Evolutionary conservation across 2,329 filamentous ascomycete genomes (phyloP), one percentile per base, ranked within the genome.

Genomic region (Penicillium sumatraense): DNA sequence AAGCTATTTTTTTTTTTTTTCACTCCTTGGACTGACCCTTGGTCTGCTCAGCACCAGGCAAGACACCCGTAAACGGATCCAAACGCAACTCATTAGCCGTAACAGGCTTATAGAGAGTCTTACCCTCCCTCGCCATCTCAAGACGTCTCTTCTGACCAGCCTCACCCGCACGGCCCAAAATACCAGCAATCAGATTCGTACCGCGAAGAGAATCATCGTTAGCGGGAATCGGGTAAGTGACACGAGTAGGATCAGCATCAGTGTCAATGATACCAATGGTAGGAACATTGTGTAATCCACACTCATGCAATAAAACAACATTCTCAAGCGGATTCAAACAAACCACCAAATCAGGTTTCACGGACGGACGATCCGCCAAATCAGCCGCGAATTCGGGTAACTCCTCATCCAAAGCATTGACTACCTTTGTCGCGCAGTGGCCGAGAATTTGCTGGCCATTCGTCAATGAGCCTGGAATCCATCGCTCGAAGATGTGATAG

Each of bases 211-310:
- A 96, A 81, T 99, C 95, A 71, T 99, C 95, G 73, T 99, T 99
- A 48, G 91, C 91, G 2, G 95, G 95, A 64, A 99, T 97, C 13
- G 90, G 90, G 72, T 99, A 99, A 3, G 95, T 98, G 48, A 98
- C 92, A 86, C 90, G 93, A 0, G 91, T 91, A 0, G 95, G 91
- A 75, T 98, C 90, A 2, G 87, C 88, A 74, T 99, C 90, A 1
- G 95, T 98, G 75, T 99, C 95, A 63, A 98, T 89, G 54, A 99
- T 83, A 44, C 93, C 95, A 68, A 99, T 95, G 0, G 95, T 98
- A 1, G 95, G 95, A 54, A 99, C 90, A 68, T 89, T 90, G 71
- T 91, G 89, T 54, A 92, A 73, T 0, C 89, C 90, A 73, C 95
- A 98, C 80, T 99, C 95, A 75, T 95, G 91, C 68, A 99, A 80